Percentiles rank a stretch among this genome's conserved stretches.
Evolutionary conservation across 768 basidiomycete species (phyloP).

Genomic region (Tremella fuciformis): DNA sequence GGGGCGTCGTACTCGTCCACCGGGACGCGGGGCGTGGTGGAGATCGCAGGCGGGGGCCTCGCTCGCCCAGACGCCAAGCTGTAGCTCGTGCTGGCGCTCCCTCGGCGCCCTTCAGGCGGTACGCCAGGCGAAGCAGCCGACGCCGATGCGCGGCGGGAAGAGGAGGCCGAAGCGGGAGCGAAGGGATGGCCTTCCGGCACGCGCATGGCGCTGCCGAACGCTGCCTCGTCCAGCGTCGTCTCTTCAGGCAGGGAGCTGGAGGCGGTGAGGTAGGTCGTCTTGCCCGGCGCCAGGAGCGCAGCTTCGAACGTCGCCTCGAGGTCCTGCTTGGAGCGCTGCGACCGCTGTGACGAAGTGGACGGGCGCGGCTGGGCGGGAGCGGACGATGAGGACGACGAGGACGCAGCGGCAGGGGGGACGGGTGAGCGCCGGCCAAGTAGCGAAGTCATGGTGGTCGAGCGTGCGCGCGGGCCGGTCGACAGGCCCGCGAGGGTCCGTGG

Average conservation of each 20-base stretch:
- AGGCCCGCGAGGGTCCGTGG: no score
- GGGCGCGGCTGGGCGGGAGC: conserved; percentile 20
- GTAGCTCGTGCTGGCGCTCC: background rate
- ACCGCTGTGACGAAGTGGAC: conserved; percentile 22
- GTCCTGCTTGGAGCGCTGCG: conserved; percentile 12
- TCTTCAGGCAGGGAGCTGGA: conserved; percentile 4
- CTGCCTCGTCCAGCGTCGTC: background rate
- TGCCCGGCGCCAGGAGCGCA: conserved; percentile 21
- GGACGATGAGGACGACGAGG: background rate
- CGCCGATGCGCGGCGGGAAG: background rate
- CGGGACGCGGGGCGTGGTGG: background rate
- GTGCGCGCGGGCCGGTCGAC: no score
- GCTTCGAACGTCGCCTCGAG: conserved; percentile 33
- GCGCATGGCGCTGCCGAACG: background rate
- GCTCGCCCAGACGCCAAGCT: background rate
- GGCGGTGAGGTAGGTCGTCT: conserved; percentile 24
- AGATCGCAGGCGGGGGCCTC: background rate
- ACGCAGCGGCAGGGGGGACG: no score
- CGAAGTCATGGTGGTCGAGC: no score
- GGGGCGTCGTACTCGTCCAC: conserved; percentile 20
- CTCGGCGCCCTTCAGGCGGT: background rate
- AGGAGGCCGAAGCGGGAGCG: background rate
- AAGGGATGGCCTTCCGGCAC: background rate
- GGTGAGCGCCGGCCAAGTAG: no score
- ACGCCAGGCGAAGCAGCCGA: background rate